A percentile compares a stretch with the other conserved stretches of the same genome.
These are phyloP conservation scores for Chlorella sp. DNA, from an alignment of 139 green algal species.

Conservation along the genomic window DNA sequence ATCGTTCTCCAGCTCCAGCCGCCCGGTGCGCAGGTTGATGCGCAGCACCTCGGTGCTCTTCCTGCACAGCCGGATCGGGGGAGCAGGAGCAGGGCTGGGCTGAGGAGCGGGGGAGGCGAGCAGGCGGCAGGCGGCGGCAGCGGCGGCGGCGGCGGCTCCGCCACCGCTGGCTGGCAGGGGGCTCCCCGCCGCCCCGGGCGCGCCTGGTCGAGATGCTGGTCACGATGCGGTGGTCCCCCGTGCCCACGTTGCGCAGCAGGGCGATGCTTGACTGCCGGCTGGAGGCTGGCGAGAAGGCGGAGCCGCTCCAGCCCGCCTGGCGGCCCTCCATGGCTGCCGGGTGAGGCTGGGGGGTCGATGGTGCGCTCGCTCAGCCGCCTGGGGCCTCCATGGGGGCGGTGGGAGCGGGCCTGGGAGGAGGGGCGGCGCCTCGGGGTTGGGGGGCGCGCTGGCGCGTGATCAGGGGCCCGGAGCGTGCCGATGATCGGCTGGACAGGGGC, in stretches of 20 bases:
- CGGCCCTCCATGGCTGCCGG: no score
- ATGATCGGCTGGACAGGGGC: no score
- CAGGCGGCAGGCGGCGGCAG: background rate
- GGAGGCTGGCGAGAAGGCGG: conserved; percentile 38
- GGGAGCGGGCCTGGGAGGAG: no score
- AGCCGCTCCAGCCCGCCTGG: background rate
- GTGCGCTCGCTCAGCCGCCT: no score
- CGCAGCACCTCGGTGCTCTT: conserved; percentile 28
- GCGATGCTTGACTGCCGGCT: conserved; percentile 37
- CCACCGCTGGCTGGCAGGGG: background rate
- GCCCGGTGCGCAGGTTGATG: conserved; percentile 20
- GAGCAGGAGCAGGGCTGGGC: background rate
- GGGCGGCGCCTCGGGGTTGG: no score
- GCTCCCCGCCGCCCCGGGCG: background rate
- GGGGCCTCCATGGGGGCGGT: no score
- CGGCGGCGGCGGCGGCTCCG: background rate
- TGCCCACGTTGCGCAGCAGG: conserved; percentile 32
- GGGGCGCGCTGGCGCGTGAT: no score
- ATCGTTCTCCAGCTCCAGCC: conserved; percentile 32
- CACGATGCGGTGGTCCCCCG: conserved; percentile 43
- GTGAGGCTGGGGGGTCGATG: no score
- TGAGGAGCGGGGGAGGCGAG: background rate
- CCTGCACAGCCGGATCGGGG: background rate
- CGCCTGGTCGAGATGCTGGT: conserved; percentile 44
- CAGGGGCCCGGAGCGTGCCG: no score